Base-by-base conservation (phyloP, 2,329 filamentous ascomycete species). In the Drechslerella coelobrocha region DNA sequence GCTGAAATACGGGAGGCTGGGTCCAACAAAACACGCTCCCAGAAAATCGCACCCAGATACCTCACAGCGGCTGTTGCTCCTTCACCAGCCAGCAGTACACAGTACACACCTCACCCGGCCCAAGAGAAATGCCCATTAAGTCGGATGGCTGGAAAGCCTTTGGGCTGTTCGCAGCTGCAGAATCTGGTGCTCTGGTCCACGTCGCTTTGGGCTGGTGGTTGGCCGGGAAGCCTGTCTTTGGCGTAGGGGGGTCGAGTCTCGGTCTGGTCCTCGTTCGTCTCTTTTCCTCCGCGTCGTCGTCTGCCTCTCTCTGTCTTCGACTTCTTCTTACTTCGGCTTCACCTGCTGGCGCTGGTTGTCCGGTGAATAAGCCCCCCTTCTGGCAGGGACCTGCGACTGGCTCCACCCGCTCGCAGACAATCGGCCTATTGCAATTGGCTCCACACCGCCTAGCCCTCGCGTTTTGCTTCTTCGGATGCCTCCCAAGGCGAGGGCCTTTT, bases 1-100 rank as follows among this genome's bases (percentile, higher is more conserved):
- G 65, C 65, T 69, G 57, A 69, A 69, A 69, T 62, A 37, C 53
- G 56, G 65, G 65, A 69, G 65, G 65, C 65, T 69, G 65, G 65
- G 48, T 48, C 34, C 52, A 56, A 56, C 48, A 63, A 50, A 54
- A 8, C 27, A 29, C 29, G 41, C 34, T 34, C 63, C 48, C 48
- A 31, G 31, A 50, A n/a, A 27, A 7, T 41, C 31, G 21, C n/a
- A 23, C 50, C 34, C 48, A 9, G 31, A 47, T 6, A 48, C 39
- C n/a, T 31, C 14, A 21, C n/a, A n/a, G n/a, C n/a, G n/a, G n/a
- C n/a, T n/a, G n/a, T n/a, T n/a, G n/a, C n/a, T n/a, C 21, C 14
- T 37, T 12, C 31, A 53, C 53, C 19, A 50, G 24, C 47, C 24
- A 19, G 29, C 24, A 51, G 43, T 27, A 56, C 19, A 23, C 5